Conservation (phyloP, 805 yeast species). For the Wickerhamomyces kurtzmanii region DNA sequence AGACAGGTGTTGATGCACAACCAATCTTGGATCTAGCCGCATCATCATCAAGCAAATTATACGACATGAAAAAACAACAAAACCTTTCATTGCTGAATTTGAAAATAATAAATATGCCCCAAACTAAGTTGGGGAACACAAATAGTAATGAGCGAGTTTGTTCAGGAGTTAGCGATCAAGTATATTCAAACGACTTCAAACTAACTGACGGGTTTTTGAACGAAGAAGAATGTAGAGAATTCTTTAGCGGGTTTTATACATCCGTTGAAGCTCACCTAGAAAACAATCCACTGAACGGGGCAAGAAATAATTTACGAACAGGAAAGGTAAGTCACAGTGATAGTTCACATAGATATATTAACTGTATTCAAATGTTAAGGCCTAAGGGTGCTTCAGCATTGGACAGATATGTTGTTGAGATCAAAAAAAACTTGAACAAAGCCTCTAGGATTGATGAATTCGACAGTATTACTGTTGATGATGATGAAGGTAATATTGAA, state of each 20-base stretch:
- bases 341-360: not conserved
- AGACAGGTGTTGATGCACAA: no score
- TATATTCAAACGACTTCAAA: conserved; percentile 3
- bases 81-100: no score
- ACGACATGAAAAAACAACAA: no score
- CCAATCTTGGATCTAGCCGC: no score
- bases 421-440: no score
- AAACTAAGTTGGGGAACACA: conserved; percentile 3
- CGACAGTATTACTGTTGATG: no score
- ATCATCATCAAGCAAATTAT: no score
- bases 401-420: no score
- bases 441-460: no score
- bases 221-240: conserved; percentile 7
- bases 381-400: no score
- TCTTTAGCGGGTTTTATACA: conserved; percentile 8
- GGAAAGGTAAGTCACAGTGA: not conserved
- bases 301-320: not conserved
- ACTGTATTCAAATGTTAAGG: not conserved
- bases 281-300: not conserved
- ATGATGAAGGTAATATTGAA: no score
- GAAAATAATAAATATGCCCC: not conserved
- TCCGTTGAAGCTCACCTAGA: conserved; percentile 2
- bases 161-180: conserved; percentile 3
- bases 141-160: no score
- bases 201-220: conserved; percentile 11